Evolutionary conservation across 208 protist species (phyloP).

Genomic region (Trypanosoma melophagium): DNA sequence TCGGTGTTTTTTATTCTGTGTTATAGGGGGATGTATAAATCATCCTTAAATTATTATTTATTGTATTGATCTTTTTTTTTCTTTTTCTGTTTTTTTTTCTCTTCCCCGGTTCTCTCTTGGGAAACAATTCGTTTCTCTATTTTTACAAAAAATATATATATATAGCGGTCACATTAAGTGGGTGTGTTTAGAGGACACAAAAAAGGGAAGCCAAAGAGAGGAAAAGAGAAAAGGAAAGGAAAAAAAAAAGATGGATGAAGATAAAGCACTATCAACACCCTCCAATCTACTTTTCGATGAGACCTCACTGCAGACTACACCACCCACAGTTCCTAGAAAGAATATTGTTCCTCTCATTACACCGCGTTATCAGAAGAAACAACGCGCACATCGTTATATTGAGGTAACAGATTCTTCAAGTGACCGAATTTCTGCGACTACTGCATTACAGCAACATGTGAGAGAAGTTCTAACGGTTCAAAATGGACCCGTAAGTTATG

Average conservation of each 20-base stretch:
- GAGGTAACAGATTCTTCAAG: slow-evolving; percentile 64
- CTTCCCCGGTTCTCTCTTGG: too few species aligned
- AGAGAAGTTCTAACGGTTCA: slow-evolving; percentile 68
- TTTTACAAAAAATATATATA: neutral
- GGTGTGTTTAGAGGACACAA: neutral
- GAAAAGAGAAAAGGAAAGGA: neutral
- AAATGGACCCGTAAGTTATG: slow-evolving; percentile 63
- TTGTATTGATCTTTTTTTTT: too few species aligned
- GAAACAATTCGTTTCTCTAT: neutral
- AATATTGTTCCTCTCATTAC: slow-evolving; percentile 73
- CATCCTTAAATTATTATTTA: too few species aligned
- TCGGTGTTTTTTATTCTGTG: neutral
- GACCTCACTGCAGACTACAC: neutral
- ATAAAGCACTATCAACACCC: slow-evolving; percentile 8
- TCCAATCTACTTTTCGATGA: neutral
- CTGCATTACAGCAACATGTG: slow-evolving; percentile 54
- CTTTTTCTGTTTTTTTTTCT: neutral
- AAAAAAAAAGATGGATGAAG: neutral
- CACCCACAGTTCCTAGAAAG: neutral
- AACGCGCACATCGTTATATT: slow-evolving; percentile 49
- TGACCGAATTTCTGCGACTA: slow-evolving; percentile 34
- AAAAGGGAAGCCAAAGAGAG: neutral
- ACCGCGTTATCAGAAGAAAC: slow-evolving; percentile 77
- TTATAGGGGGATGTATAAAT: too few species aligned
- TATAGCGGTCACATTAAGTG: neutral